Conservation (phyloP, 495 filamentous ascomycete species). For the Penicillium waksmanii region DNA sequence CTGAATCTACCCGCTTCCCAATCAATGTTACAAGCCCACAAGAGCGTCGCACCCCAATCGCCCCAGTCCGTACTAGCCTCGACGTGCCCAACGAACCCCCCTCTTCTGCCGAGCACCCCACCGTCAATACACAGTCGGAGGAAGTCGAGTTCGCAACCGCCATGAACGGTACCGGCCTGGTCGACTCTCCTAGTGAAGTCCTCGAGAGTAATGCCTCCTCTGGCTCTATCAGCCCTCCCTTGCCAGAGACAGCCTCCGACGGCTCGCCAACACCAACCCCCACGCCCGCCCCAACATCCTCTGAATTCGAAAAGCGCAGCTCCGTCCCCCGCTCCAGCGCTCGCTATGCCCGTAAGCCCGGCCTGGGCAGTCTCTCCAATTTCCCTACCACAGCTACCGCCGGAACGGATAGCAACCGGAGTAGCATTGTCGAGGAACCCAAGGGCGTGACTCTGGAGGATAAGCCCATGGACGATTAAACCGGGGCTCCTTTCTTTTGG, state of each 20-base stretch:
- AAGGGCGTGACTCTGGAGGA: slow-evolving; percentile 80
- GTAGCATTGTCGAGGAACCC: slow-evolving; percentile 49
- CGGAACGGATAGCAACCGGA: slow-evolving; percentile 49
- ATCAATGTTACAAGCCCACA: slow-evolving; percentile 69
- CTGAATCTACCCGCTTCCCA: slow-evolving; percentile 77
- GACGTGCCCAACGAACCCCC: slow-evolving; percentile 59
- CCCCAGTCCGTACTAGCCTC: slow-evolving; percentile 55
- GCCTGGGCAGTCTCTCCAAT: slow-evolving; percentile 48
- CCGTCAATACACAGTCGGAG: slow-evolving; percentile 36
- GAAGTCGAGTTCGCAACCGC: slow-evolving; percentile 16
- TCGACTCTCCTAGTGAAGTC: slow-evolving; percentile 35
- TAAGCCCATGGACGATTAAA: slow-evolving; percentile 80
- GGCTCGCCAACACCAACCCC: slow-evolving; percentile 45
- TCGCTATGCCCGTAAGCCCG: slow-evolving; percentile 42
- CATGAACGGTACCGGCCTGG: slow-evolving; percentile 40
- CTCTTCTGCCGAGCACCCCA: slow-evolving; percentile 30
- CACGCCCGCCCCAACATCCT: slow-evolving; percentile 34
- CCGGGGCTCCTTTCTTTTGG: not conserved
- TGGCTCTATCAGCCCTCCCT: slow-evolving; percentile 36
- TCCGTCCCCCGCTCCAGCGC: slow-evolving; percentile 44
- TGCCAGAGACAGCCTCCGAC: slow-evolving; percentile 38
- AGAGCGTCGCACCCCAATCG: slow-evolving; percentile 44
- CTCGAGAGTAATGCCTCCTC: slow-evolving; percentile 41
- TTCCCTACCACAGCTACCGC: slow-evolving; percentile 35
- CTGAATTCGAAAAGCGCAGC: slow-evolving; percentile 50